Evolutionary conservation across 768 basidiomycete genomes (phyloP), one percentile per base, ranked within the genome.

Genomic region (Pholiota molesta): DNA sequence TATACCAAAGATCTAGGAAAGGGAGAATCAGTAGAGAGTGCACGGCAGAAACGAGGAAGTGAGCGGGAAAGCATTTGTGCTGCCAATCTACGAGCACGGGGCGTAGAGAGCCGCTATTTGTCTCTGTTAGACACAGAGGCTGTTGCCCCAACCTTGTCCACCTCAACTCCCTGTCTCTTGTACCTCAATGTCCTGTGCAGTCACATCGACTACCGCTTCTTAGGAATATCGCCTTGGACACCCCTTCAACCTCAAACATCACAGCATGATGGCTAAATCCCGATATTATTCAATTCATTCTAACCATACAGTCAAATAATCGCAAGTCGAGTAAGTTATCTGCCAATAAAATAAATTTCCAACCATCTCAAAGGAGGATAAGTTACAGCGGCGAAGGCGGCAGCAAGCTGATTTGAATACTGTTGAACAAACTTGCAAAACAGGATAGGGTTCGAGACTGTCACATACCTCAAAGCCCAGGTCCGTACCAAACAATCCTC

Each of bases 11-110:
- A 44, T 29, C 52, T 62, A 45, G 63, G 44, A 7, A 40, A 23
- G 16, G 26, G 59, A 35, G 54, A 26, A 55, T 68, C 64, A 21
- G 59, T 44, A 31, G 62, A 45, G 28, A 59, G 17, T 19, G 55
- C 55, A 62, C 61, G 68, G 64, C 55, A 66, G 35, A 62, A 44
- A 51, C 68, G 68, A 59, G 64, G 62, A 56, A 68, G 42, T 54
- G 64, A 56, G 53, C 70, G 70, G 59, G 61, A 58, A 37, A 68
- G 61, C 70, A 71, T 71, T 57, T 35, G 57, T 49, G 40, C 52
- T 55, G 17, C 31, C 23, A 33, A 44, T 47, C 28, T n/a, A 16
- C 19, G 14, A n/a, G 33, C 42, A 19, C 17, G 47, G 53, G 55
- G 47, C 44, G 45, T 29, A n/a, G 16, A 26, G n/a, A 28, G 52